Base-by-base conservation (phyloP, 805 yeast species). In the Kuraishia borneana region DNA sequence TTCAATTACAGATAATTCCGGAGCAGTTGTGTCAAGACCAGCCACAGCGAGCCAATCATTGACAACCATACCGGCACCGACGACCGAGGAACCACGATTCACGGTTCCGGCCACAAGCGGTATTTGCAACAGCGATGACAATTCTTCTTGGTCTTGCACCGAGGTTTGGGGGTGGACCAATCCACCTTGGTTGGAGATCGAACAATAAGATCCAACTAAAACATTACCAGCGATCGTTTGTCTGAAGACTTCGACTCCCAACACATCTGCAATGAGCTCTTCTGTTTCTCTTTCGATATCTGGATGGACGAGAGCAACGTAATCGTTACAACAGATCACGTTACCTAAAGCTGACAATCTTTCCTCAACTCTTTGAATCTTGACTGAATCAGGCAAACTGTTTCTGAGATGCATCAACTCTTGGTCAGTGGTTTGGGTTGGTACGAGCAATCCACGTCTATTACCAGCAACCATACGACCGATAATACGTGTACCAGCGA, bases 231-330 rank as follows among this genome's bases (percentile, higher is more conserved):
- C 96, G 48, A 92, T 88, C 32, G 99, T 92, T 63, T 92, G 98
- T 66, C 97, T 81, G 73, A 92, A 92, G 31, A 92, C 99, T 63
- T 92, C 99, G 35, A 92, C 99, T 40, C 98, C 99, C 39, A 92
- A 70, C 12, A 88, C 96, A 60, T 92, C 99, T 31, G 97, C 95
- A 54, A 92, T 92, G 48, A 92, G 67, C 65, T 92, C 99, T 65
- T 92, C 99, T 35, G 98, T 92, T 63, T 92, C 99, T 57, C 98
- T 80, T 68, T 92, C 99, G 45, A 92, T 85, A 65, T 92, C 99
- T 34, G 99, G 99, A 61, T 92, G 99, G 36, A 92, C 98, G 44
- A 92, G 72, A 3, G 99, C 99, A 48, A 94, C 99, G 56, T 92
- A 92, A 60, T 92, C 99, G 61, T 92, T 92, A 65, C 97, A 89